A percentile compares a stretch with the other conserved stretches of the same genome.
These are phyloP conservation scores for Carex myosuroides DNA, from an alignment of 176 grass and related monocot species.

Conservation along the genomic window DNA sequence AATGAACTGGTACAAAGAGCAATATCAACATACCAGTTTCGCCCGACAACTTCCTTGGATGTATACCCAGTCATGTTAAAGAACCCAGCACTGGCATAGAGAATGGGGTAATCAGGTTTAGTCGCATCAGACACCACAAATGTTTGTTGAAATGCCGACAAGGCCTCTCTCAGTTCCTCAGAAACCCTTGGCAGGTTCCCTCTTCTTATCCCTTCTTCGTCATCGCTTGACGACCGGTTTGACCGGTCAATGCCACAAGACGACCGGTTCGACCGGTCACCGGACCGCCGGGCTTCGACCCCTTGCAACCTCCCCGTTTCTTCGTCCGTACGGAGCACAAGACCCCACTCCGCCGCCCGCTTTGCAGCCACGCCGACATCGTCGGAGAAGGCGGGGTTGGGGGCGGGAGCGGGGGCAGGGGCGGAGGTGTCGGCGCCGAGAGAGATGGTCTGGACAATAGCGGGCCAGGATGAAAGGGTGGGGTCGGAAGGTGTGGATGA, in stretches of 20 bases:
- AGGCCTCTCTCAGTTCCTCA: constrained; percentile 73
- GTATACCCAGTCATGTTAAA: constrained; percentile 86
- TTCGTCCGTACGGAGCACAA: constrained; percentile 73
- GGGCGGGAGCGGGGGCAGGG: not conserved
- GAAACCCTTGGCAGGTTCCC: constrained; percentile 62
- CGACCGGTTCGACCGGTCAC: constrained; percentile 14
- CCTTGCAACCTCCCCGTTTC: constrained; percentile 63
- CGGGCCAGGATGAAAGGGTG: constrained; percentile 21
- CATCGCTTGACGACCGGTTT: not conserved
- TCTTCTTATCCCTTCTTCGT: constrained; percentile 9
- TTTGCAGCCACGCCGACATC: constrained; percentile 48
- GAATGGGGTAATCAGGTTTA: constrained; percentile 64
- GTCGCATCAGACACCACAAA: constrained; percentile 98
- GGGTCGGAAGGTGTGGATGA: not conserved
- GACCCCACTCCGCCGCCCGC: constrained; percentile 80
- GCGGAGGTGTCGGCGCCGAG: not conserved
- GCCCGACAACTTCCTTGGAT: constrained; percentile 55
- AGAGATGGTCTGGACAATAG: not conserved
- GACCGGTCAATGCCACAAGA: constrained; percentile 8
- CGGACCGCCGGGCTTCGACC: constrained; percentile 44
- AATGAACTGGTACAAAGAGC: not conserved
- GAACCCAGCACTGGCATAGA: constrained; percentile 89
- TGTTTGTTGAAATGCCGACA: constrained; percentile 82
- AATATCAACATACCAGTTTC: constrained; percentile 50
- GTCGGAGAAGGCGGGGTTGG: not conserved